phyloP scores from a whole-genome alignment of 2,329 filamentous ascomycete genomes.

The Nannizzia gypsea region DNA sequence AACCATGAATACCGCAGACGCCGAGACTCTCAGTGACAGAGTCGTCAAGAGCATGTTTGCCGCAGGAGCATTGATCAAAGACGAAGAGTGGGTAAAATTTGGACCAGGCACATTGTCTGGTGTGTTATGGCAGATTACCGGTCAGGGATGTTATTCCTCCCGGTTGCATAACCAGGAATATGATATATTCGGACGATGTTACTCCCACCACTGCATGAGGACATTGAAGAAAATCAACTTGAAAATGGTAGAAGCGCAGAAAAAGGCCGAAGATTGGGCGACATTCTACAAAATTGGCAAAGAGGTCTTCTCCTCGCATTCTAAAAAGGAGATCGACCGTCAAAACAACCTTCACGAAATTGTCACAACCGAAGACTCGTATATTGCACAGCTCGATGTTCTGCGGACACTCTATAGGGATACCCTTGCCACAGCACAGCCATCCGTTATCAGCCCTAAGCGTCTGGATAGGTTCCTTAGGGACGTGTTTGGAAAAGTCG shows the following conservation, averaged over 20 bases:
- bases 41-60: conserved; percentile 72
- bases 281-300: conserved; percentile 77
- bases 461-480: conserved; percentile 67
- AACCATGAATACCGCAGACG: conserved; percentile 96
- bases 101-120: conserved; percentile 69
- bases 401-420: conserved; percentile 77
- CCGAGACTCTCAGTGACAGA: conserved; percentile 67
- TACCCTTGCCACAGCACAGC: conserved; percentile 58
- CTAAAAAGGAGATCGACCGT: conserved; percentile 79
- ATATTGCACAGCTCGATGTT: conserved; percentile 80
- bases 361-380: conserved; percentile 82
- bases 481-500: conserved; percentile 82
- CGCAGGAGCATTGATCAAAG: conserved; percentile 64
- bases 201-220: conserved; percentile 84
- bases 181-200: conserved; percentile 62
- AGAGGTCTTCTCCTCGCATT: conserved; percentile 57
- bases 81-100: conserved; percentile 98
- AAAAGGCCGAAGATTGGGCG: conserved; percentile 71
- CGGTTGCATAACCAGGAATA: conserved; percentile 58
- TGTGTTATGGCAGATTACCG: conserved; percentile 86
- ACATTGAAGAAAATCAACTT: conserved; percentile 92
- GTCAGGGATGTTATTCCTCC: conserved; percentile 79
- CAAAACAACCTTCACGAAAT: conserved; percentile 95
- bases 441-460: conserved; percentile 68
- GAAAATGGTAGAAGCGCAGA: conserved; percentile 55